A percentile compares a stretch with the other conserved stretches of the same genome.
phyloP scores from a whole-genome alignment of 2,329 filamentous ascomycete genomes.

The Onygenales sp. region DNA sequence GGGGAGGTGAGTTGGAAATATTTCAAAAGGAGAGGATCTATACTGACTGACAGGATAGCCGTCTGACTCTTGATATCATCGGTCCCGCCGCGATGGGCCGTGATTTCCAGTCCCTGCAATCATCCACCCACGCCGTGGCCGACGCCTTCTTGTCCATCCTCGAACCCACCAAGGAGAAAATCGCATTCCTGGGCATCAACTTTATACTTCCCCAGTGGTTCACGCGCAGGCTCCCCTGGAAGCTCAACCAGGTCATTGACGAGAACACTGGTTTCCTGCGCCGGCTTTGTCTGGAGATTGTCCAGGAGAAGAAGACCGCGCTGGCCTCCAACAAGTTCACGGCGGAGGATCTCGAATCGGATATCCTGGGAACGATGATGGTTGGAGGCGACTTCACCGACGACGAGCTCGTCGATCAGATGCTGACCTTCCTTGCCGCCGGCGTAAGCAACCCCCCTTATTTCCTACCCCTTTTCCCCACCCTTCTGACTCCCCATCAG shows the following conservation, averaged over 20 bases:
- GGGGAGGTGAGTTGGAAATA: conserved; percentile 18
- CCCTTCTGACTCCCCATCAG: conserved; percentile 18
- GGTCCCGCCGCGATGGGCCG: conserved; percentile 48
- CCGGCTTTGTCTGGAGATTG: conserved; percentile 24
- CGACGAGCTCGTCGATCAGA: conserved; percentile 31
- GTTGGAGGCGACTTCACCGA: conserved; percentile 29
- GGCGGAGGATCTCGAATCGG: conserved; percentile 25
- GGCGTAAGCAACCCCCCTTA: conserved; percentile 16
- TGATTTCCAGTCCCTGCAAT: conserved; percentile 44
- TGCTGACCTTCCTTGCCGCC: conserved; percentile 34
- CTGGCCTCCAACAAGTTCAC: conserved; percentile 26
- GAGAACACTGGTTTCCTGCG: conserved; percentile 23
- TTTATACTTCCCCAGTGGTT: conserved; percentile 44
- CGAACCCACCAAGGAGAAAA: conserved; percentile 34
- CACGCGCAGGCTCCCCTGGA: conserved; percentile 36
- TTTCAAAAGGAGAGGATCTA: neutral
- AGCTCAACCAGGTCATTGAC: conserved; percentile 21
- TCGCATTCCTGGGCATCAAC: conserved; percentile 34
- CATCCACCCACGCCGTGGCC: conserved; percentile 44
- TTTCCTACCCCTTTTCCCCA: neutral
- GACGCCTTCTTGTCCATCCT: conserved; percentile 44
- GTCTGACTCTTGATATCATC: conserved; percentile 51
- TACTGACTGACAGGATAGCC: conserved; percentile 15
- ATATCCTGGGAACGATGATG: conserved; percentile 32
- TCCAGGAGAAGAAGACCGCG: conserved; percentile 22